Evolutionary conservation across 148 eudicot genomes (phyloP).

Genomic region (Vaccinium myrtillus): DNA sequence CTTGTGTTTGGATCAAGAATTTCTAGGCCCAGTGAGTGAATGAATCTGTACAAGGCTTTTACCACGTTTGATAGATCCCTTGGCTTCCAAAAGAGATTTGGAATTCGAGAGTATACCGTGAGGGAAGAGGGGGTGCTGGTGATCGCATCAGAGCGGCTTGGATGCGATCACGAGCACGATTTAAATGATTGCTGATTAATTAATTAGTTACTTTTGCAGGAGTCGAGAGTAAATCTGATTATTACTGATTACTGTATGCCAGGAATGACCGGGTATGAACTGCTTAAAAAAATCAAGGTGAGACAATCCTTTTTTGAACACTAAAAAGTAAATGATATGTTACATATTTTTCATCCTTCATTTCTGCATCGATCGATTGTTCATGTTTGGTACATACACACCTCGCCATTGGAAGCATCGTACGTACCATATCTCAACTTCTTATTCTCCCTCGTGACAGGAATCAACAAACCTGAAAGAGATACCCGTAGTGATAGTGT

Average conservation of each 20-base stretch:
- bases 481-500: slow-evolving; percentile 35
- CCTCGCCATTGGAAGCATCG: background rate
- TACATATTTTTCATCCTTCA: background rate
- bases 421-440: background rate
- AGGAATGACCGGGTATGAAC: slow-evolving; percentile 25
- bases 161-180: too few relatives aligned
- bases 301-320: background rate
- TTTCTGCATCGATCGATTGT: background rate
- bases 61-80: background rate
- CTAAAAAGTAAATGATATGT: too few relatives aligned
- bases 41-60: background rate
- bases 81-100: background rate
- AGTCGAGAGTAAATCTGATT: slow-evolving; percentile 24
- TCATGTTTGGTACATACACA: background rate
- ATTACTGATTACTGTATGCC: slow-evolving; percentile 35
- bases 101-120: background rate
- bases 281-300: slow-evolving; percentile 18
- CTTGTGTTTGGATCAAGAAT: background rate
- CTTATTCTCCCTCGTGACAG: slow-evolving; percentile 7
- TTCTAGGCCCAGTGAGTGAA: background rate
- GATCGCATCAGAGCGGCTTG: too few relatives aligned
- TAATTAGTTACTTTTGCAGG: slow-evolving; percentile 17
- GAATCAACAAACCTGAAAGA: slow-evolving; percentile 30
- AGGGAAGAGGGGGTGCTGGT: too few relatives aligned
- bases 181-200: too few relatives aligned